Conservation (phyloP, 768 basidiomycete genomes). For the Kwoniella newhampshirensis region DNA sequence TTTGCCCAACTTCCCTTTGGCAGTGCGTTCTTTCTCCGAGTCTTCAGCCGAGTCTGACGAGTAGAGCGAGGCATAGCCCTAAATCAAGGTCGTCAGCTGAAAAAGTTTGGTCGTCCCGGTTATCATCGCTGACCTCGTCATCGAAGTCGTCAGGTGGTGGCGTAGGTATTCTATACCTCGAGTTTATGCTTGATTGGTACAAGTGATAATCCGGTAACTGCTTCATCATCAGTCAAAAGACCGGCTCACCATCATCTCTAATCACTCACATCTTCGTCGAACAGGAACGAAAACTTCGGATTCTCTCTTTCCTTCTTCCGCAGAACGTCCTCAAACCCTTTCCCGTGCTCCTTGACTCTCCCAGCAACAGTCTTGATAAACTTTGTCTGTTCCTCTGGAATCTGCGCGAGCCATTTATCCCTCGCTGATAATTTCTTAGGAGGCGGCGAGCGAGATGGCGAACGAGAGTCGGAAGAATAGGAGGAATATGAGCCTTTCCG, state of each 20-base stretch:
- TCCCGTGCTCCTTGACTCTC: slow-evolving; percentile 77
- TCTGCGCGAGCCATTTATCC: slow-evolving; percentile 33
- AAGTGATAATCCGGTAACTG: slow-evolving; percentile 56
- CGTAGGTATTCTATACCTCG: slow-evolving; percentile 52
- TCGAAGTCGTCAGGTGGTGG: slow-evolving; percentile 53
- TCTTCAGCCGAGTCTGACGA: slow-evolving; percentile 92
- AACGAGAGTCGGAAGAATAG: slow-evolving; percentile 42
- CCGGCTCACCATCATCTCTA: not conserved
- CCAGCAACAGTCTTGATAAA: slow-evolving; percentile 85
- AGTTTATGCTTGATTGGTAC: slow-evolving; percentile 53
- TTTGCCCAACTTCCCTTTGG: slow-evolving; percentile 74
- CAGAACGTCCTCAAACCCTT: slow-evolving; percentile 71
- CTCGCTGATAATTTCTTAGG: slow-evolving; percentile 26
- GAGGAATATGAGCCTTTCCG: slow-evolving; percentile 11
- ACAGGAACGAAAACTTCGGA: slow-evolving; percentile 76
- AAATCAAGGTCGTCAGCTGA: not conserved
- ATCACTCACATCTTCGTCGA: slow-evolving; percentile 52
- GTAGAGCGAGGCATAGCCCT: slow-evolving; percentile 53
- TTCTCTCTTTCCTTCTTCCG: slow-evolving; percentile 75
- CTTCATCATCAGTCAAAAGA: no score
- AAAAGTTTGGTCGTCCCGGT: not conserved
- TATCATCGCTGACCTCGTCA: slow-evolving; percentile 51
- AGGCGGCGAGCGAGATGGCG: slow-evolving; percentile 55
- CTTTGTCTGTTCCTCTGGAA: slow-evolving; percentile 70
- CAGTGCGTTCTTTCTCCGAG: slow-evolving; percentile 75